Conservation (phyloP, 352 stramenopile species). For the Phytophthora cryptogea region DNA sequence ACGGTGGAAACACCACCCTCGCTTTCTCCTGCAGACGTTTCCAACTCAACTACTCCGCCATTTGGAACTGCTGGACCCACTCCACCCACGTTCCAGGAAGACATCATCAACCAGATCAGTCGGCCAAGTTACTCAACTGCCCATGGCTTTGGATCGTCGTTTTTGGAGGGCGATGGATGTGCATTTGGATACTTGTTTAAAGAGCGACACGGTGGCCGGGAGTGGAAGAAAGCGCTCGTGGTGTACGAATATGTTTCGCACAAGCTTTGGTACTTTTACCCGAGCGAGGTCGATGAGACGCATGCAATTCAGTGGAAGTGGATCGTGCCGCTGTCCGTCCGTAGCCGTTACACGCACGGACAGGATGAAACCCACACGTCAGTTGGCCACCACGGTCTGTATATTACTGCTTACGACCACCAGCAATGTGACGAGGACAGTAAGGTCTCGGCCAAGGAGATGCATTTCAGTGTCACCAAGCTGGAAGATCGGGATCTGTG, state of each 20-base stretch:
- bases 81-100: constrained; percentile 81
- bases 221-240: constrained; percentile 86
- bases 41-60: constrained; percentile 29
- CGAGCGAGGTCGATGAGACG: constrained; percentile 80
- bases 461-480: constrained; percentile 87
- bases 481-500: constrained; percentile 83
- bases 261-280: constrained; percentile 91
- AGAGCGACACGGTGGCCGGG: constrained; percentile 52
- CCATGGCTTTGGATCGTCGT: constrained; percentile 87
- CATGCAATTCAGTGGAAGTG: constrained; percentile 88
- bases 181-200: constrained; percentile 88
- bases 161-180: constrained; percentile 81
- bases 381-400: constrained; percentile 83
- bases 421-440: constrained; percentile 56
- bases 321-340: constrained; percentile 80
- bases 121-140: constrained; percentile 83
- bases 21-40: constrained; percentile 28
- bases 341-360: constrained; percentile 78
- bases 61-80: constrained; percentile 37
- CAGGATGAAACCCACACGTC: constrained; percentile 86
- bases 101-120: constrained; percentile 89
- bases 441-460: constrained; percentile 61
- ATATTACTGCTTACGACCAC: constrained; percentile 81
- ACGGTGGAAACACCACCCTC: constrained; percentile 43
- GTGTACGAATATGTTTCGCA: constrained; percentile 88